Percentiles rank a stretch among this genome's conserved stretches.
Evolutionary conservation across 306 rosid species (phyloP).

Genomic region (Gastrolobium bilobum): DNA sequence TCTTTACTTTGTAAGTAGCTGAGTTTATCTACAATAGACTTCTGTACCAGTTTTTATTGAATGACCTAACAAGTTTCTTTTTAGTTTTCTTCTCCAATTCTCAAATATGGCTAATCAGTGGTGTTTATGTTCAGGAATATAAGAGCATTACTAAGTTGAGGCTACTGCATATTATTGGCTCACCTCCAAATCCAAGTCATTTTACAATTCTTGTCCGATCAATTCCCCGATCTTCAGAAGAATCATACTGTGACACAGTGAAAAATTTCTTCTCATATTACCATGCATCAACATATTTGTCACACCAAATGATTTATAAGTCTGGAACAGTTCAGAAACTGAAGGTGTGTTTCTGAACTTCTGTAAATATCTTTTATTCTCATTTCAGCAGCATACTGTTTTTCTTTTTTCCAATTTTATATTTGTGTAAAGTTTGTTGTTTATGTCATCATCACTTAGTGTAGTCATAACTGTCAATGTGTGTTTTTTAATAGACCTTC

Average conservation of each 20-base stretch:
- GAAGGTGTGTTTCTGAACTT: conserved; percentile 64
- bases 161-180: conserved; percentile 65
- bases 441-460: conserved; percentile 22
- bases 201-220: conserved; percentile 88
- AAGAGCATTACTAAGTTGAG: conserved; percentile 79
- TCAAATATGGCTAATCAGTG: conserved; percentile 40
- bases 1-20: conserved; percentile 86
- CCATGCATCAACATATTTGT: conserved; percentile 83
- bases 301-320: conserved; percentile 88
- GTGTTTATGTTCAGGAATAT: conserved; percentile 68
- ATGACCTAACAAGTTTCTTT: conserved; percentile 9
- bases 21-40: conserved; percentile 25
- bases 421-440: neutral
- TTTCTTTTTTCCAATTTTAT: conserved; percentile 25
- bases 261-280: conserved; percentile 73
- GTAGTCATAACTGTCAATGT: conserved; percentile 22
- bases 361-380: neutral
- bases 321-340: conserved; percentile 79
- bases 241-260: conserved; percentile 73
- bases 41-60: conserved; percentile 32
- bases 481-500: neutral
- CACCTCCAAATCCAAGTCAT: conserved; percentile 80
- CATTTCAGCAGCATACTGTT: conserved; percentile 14
- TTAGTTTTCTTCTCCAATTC: conserved; percentile 22
- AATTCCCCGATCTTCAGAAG: conserved; percentile 76